Evolutionary conservation across 345 rosid species (phyloP).

Genomic region (Raphanus raphanistrum): DNA sequence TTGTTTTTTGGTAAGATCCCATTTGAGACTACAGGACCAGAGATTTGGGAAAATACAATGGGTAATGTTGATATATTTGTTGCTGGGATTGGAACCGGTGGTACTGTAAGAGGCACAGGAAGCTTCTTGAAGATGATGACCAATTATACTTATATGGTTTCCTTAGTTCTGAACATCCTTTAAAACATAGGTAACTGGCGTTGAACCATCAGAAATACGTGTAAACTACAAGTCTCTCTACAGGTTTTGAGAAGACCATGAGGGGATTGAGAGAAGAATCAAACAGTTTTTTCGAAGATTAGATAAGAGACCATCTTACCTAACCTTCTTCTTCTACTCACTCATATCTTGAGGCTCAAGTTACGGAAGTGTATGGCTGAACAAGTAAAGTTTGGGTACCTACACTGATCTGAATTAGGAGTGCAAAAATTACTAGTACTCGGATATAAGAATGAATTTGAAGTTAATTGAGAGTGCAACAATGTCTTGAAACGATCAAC

Average conservation of each 20-base stretch:
- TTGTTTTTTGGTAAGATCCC: slow-evolving; percentile 54
- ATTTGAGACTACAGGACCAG: slow-evolving; percentile 93
- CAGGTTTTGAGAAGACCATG: slow-evolving; percentile 21
- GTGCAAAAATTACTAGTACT: background rate
- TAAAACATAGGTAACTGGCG: slow-evolving; percentile 55
- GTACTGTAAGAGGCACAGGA: slow-evolving; percentile 85
- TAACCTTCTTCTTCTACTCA: background rate
- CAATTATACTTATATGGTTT: slow-evolving; percentile 24
- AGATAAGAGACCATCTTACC: background rate
- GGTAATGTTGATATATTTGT: slow-evolving; percentile 65
- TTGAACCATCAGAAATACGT: slow-evolving; percentile 95
- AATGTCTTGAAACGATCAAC: too few species aligned
- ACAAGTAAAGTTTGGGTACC: background rate
- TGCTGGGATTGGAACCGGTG: slow-evolving; percentile 94
- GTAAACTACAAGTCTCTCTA: slow-evolving; percentile 34
- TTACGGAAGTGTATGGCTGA: background rate
- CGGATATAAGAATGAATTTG: too few species aligned
- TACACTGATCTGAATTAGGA: background rate
- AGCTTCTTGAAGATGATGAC: slow-evolving; percentile 81
- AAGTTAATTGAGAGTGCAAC: too few species aligned
- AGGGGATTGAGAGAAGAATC: background rate
- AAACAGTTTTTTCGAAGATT: background rate
- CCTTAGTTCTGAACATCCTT: too few species aligned
- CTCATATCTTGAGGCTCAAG: background rate
- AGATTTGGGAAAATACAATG: slow-evolving; percentile 88